Evolutionary conservation across 2,329 filamentous ascomycete genomes (phyloP).

Genomic region (Curvularia verruculosa): DNA sequence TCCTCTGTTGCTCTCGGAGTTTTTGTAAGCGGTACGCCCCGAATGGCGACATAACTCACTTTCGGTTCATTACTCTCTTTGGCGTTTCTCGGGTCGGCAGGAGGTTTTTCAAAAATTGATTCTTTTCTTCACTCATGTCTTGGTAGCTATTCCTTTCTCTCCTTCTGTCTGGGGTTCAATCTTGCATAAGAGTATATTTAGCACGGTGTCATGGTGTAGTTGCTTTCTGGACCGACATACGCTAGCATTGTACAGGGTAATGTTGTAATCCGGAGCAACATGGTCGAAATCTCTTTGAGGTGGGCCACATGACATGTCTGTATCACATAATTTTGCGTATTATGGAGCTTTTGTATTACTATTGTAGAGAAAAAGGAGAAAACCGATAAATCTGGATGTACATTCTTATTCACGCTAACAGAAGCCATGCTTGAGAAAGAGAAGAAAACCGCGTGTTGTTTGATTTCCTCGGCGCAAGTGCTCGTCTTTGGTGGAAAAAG

Average conservation of each 20-base stretch:
- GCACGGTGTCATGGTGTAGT: conserved; percentile 9
- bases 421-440: not conserved
- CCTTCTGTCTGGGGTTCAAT: not conserved
- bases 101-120: conserved; percentile 12
- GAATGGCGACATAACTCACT: not conserved
- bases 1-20: not conserved
- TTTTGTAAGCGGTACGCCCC: not conserved
- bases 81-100: conserved; percentile 13
- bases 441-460: not conserved
- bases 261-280: not conserved
- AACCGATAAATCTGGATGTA: not conserved
- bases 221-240: not conserved
- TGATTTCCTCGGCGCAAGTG: not conserved
- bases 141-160: conserved; percentile 8
- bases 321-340: not conserved
- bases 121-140: conserved; percentile 18
- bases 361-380: not conserved
- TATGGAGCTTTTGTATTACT: conserved; percentile 11
- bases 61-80: not conserved
- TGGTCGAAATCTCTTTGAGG: not conserved
- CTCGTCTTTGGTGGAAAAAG: conserved; percentile 13
- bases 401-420: not conserved
- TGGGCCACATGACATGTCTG: not conserved
- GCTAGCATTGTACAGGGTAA: not conserved
- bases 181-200: conserved; percentile 4